Conservation (phyloP, 441 rosid species). For the Populus hybrid region DNA sequence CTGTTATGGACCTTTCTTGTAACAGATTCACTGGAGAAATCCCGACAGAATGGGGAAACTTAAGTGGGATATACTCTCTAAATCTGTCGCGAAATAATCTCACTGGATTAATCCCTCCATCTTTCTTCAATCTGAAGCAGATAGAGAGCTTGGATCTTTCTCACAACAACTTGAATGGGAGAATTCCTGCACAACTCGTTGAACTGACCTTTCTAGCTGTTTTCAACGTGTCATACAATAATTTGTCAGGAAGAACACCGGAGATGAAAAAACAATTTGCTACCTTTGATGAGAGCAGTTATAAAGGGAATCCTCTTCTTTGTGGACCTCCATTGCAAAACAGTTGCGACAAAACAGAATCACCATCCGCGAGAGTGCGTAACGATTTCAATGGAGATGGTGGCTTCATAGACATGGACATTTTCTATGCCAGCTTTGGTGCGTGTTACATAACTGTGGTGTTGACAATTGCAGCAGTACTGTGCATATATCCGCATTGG, state of each 20-base stretch:
- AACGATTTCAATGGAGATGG: neutral
- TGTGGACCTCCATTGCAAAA: slow-evolving; percentile 22
- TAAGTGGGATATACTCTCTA: neutral
- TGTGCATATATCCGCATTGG: no score
- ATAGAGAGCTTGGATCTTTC: slow-evolving; percentile 21
- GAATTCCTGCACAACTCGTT: neutral
- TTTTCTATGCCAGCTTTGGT: no score
- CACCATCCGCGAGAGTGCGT: neutral
- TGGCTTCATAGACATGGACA: no score
- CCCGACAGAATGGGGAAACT: neutral
- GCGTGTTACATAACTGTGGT: no score
- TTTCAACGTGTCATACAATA: slow-evolving; percentile 23
- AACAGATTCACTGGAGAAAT: slow-evolving; percentile 15
- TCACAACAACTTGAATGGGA: slow-evolving; percentile 15
- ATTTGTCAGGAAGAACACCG: slow-evolving; percentile 17
- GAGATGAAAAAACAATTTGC: slow-evolving; percentile 18
- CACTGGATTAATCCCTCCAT: slow-evolving; percentile 8
- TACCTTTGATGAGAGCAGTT: slow-evolving; percentile 20
- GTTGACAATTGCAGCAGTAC: no score
- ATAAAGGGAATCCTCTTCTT: slow-evolving; percentile 16
- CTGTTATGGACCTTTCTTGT: slow-evolving; percentile 12
- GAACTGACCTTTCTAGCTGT: neutral
- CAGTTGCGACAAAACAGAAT: neutral
- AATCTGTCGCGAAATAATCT: slow-evolving; percentile 16
- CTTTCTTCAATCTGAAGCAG: neutral